Evolutionary conservation across 805 yeast genomes (phyloP), one percentile per base, ranked within the genome.

Genomic region (Nakazawaea populi): DNA sequence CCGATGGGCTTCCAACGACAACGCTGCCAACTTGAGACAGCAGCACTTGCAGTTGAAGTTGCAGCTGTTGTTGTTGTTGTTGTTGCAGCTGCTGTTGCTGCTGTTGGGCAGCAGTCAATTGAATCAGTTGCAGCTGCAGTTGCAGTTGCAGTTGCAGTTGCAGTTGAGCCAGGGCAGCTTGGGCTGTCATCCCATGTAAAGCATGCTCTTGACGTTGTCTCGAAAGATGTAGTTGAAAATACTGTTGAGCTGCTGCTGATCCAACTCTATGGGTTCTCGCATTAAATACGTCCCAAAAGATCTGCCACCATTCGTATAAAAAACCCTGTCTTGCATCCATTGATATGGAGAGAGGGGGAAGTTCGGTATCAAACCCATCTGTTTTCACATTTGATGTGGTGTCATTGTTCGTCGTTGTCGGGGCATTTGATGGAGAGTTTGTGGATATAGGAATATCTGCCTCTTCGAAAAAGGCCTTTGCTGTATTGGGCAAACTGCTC

Each of bases 251-350:
- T 52, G 78, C 69, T 2, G 74, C 70, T 4, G 87, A 78, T 11
- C 83, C 80, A 12, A 81, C 85, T 52, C 83, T 72, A 55, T 79
- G 82, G 41, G 88, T 82, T 58, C 89, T 76, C 3, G 95, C 96
- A 60, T 87, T 87, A 67, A 85, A 88, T 31, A 89, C 83, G 63
- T 90, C 97, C 97, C 97, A 91, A 64, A 90, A 91, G 14, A 91
- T 82, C 71, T 83, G 89, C 97, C 97, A 90, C 97, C 97, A 90
- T 65, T 91, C 97, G 60, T 80, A 84, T 28, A 90, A 69, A 60
- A 89, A 90, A 6, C 96, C 94, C 58, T 85, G 88, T 0, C 95
- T 94, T 2, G 95, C 85, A 61, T 89, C 94, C 76, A 87, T 79
- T 9, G 82, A 71, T 60, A 83, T 74, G 27, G 71, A 68, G 36